Conservation (phyloP, 768 basidiomycete species). For the Terana coerulea region DNA sequence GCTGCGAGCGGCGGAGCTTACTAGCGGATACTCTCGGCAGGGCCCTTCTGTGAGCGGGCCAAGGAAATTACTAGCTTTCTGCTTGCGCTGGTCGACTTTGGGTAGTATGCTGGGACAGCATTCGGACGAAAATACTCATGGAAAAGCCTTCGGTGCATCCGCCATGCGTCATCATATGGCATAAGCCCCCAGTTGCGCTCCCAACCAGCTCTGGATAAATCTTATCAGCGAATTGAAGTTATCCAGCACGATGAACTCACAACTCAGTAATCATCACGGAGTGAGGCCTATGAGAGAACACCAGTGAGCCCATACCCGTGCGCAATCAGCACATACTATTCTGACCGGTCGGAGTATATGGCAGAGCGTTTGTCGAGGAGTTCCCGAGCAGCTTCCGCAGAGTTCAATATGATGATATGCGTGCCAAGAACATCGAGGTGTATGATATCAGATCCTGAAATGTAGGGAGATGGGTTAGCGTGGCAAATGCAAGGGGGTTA, state of each 20-base stretch:
- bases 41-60: too few species aligned
- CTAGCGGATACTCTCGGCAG: too few species aligned
- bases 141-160: constrained; percentile 1
- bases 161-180: constrained; percentile 5
- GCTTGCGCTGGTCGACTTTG: background rate
- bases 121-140: constrained; percentile 4
- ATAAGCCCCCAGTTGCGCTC: background rate
- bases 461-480: too few species aligned
- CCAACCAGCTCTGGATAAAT: background rate
- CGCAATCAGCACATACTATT: too few species aligned
- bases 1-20: too few species aligned
- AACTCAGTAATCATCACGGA: background rate
- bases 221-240: too few species aligned
- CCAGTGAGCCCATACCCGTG: background rate
- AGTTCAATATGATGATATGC: constrained; percentile 20
- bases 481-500: too few species aligned
- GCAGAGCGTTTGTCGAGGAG: constrained; percentile 25
- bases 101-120: background rate
- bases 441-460: constrained; percentile 11
- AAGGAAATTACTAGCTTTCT: too few species aligned
- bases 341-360: constrained; percentile 26
- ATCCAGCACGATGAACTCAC: too few species aligned
- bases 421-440: constrained; percentile 9
- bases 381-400: constrained; percentile 18
- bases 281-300: background rate